phyloP scores from a whole-genome alignment of 306 rosid genomes.

The Cicer chorassanicum region DNA sequence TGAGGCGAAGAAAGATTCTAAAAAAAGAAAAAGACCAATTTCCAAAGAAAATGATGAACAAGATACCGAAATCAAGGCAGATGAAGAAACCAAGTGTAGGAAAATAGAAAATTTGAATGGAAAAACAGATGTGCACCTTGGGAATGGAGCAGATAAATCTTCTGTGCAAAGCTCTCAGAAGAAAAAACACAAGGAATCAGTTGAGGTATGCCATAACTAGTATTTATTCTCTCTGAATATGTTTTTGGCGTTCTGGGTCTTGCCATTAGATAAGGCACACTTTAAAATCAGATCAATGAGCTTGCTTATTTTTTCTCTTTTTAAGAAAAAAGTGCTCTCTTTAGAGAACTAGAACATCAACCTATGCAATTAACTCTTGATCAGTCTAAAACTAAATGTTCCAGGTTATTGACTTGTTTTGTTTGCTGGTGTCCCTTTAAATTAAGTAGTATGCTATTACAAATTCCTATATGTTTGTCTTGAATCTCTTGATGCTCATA shows the following conservation, averaged over 20 bases:
- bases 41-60: conserved; percentile 58
- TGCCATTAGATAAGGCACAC: conserved; percentile 7
- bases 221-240: conserved; percentile 7
- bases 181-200: conserved; percentile 64
- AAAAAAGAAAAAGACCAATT: conserved; percentile 68
- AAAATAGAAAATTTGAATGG: conserved; percentile 51
- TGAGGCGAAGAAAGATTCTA: conserved; percentile 57
- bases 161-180: conserved; percentile 51
- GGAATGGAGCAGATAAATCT: conserved; percentile 53
- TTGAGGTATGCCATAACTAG: conserved; percentile 63
- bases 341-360: background rate
- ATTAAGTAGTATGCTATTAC: background rate
- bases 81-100: conserved; percentile 66
- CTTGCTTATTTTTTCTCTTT: conserved; percentile 4
- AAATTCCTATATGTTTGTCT: conserved; percentile 13
- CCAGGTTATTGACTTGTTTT: background rate
- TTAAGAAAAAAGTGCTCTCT: background rate
- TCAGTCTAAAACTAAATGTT: background rate
- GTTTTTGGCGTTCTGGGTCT: background rate
- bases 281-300: background rate
- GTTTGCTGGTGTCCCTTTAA: background rate
- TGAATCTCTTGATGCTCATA: conserved; percentile 2
- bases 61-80: conserved; percentile 48
- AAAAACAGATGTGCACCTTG: conserved; percentile 47
- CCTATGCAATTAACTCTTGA: background rate